Base-by-base conservation (phyloP, 1,139 yeast species). In the Protomyces inouyei region DNA sequence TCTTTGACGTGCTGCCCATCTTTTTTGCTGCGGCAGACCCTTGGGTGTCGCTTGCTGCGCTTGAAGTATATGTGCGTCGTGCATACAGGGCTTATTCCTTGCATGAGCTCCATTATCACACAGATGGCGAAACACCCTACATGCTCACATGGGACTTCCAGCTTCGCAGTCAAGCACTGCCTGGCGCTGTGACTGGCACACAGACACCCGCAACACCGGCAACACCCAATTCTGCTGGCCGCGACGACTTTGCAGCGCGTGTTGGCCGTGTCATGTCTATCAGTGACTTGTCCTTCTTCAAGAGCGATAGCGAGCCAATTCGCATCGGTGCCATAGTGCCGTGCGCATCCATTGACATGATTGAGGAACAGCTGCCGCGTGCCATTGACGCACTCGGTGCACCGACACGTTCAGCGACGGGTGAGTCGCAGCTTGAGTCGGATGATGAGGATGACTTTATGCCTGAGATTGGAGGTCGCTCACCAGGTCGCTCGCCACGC, bases 61-160 rank as follows among this genome's bases (percentile, higher is more conserved):
- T 96, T 57, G 98, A 93, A 77, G 96, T 93, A 66, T 93, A 93
- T 76, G 86, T 92, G 66, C 87, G 98, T 77, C 88, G 98, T 75
- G 96, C 98, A 60, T 93, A 92, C 81, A 86, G 98, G 74, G 98
- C 98, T 53, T 95, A 95, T 77, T 87, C 91, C 51, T 85, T 93
- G 69, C 88, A 90, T 65, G 87, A 86, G 68, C 82, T 93, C 66
- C 78, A 80, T 65, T 88, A 89, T 73, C 82, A 85, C 67, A 83
- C 83, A n/a, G 81, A 78, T 43, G 73, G 73, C 45, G 75, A 76
- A 18, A 73, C 74, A n/a, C 77, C 85, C 66, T 93, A 95, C 63
- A 82, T 88, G 61, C 82, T 90, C 69, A 86, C 88, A 71, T 93
- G 97, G 95, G 86, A 86, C 73, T 93, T 93, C 82, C 92, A 88